phyloP scores from a whole-genome alignment of 108 stramenopile genomes.

The Stephanodiscus minutulus region DNA sequence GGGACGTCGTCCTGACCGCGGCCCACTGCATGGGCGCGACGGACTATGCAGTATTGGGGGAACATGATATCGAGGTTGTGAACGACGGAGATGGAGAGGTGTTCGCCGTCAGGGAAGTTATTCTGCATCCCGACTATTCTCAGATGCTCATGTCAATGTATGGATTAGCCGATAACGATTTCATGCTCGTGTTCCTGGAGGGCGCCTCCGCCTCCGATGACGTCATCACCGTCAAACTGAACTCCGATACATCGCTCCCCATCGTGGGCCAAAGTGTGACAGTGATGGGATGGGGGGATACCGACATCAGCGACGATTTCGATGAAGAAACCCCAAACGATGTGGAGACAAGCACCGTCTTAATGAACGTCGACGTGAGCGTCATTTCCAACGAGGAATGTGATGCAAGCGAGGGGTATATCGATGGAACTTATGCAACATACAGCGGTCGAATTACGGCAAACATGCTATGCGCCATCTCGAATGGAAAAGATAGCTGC shows the following conservation, averaged over 20 bases:
- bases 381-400: conserved; percentile 47
- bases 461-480: conserved; percentile 37
- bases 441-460: conserved; percentile 31
- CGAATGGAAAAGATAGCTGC: conserved; percentile 28
- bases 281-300: conserved; percentile 59
- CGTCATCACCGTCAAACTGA: conserved; percentile 25
- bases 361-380: conserved; percentile 22
- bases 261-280: conserved; percentile 35
- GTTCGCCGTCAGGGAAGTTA: not conserved
- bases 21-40: conserved; percentile 1
- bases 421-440: not conserved
- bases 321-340: not conserved
- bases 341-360: conserved; percentile 3
- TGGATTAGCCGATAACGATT: conserved; percentile 19
- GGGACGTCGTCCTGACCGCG: conserved; percentile 8
- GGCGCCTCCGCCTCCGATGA: not conserved
- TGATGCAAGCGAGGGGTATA: conserved; percentile 19
- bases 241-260: conserved; percentile 39
- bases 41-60: not conserved
- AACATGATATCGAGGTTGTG: not conserved
- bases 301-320: not conserved
- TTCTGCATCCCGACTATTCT: conserved; percentile 13
- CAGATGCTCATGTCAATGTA: not conserved
- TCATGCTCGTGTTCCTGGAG: conserved; percentile 24
- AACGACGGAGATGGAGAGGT: not conserved